phyloP scores from a whole-genome alignment of 441 rosid genomes.

The Populus tomentosa region DNA sequence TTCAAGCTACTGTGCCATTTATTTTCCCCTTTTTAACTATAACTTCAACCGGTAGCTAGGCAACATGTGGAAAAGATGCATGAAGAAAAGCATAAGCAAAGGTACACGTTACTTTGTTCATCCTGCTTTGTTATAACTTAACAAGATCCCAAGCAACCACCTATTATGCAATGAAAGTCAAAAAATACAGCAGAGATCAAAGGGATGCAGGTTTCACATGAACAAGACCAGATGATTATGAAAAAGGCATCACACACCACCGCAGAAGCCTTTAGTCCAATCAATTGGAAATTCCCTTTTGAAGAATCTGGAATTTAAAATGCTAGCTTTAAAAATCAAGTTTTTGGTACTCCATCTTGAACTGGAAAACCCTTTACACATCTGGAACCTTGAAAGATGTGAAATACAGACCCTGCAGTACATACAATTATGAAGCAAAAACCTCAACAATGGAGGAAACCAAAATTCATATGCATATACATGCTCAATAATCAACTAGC shows the following conservation, averaged over 20 bases:
- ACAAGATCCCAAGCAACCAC: background rate
- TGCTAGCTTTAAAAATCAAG: slow-evolving; percentile 6
- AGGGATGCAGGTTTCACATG: background rate
- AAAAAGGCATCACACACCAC: background rate
- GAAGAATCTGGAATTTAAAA: background rate
- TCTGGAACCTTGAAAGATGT: slow-evolving; percentile 47
- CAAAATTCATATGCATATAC: background rate
- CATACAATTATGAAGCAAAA: background rate
- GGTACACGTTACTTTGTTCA: background rate
- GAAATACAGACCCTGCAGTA: slow-evolving; percentile 39
- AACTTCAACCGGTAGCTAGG: background rate
- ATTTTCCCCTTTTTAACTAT: background rate
- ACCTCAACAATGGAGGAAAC: background rate
- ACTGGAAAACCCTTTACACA: slow-evolving; percentile 48
- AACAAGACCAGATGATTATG: background rate
- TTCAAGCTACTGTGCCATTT: background rate
- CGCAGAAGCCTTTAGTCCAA: background rate
- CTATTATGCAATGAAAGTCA: background rate
- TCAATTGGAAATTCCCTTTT: background rate
- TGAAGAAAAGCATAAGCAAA: no score
- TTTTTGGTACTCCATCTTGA: slow-evolving; percentile 43
- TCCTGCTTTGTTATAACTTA: background rate
- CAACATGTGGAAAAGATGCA: background rate
- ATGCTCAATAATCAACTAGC: background rate
- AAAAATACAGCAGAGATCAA: background rate